Conservation (phyloP, 2,329 filamentous ascomycete species). For the Tolypocladium nubicola region DNA sequence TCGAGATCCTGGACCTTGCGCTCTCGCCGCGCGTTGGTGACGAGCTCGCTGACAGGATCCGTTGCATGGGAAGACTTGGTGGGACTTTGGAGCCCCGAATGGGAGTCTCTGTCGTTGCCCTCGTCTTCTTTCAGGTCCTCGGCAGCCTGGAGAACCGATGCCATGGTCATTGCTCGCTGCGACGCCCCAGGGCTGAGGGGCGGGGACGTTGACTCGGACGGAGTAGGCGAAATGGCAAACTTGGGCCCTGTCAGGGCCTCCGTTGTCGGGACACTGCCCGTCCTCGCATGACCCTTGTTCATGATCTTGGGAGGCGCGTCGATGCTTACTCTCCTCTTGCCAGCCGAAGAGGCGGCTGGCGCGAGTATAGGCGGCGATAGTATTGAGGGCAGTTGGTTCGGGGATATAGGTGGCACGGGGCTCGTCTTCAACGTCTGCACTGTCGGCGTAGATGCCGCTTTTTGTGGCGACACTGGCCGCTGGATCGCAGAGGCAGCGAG, state of each 20-base stretch:
- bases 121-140: conserved; percentile 34
- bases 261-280: conserved; percentile 25
- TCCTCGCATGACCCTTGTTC: conserved; percentile 27
- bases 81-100: conserved; percentile 40
- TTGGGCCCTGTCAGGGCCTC: conserved; percentile 26
- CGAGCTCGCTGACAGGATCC: conserved; percentile 61
- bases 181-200: conserved; percentile 18
- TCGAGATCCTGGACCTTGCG: conserved; percentile 93
- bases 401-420: conserved; percentile 11
- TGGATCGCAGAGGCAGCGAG: conserved; percentile 14
- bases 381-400: conserved; percentile 17
- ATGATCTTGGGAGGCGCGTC: conserved; percentile 25
- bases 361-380: conserved; percentile 26
- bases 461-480: conserved; percentile 42
- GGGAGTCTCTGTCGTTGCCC: conserved; percentile 13
- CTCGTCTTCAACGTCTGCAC: conserved; percentile 9
- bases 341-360: conserved; percentile 16
- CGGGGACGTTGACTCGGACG: conserved; percentile 27
- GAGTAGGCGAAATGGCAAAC: conserved; percentile 17
- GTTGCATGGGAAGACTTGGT: conserved; percentile 43
- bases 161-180: conserved; percentile 34
- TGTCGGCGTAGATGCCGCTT: conserved; percentile 17
- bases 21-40: conserved; percentile 81
- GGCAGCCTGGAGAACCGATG: conserved; percentile 44
- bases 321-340: conserved; percentile 31